Conservation (phyloP, 768 basidiomycete genomes). For the Naganishia kalamii region DNA sequence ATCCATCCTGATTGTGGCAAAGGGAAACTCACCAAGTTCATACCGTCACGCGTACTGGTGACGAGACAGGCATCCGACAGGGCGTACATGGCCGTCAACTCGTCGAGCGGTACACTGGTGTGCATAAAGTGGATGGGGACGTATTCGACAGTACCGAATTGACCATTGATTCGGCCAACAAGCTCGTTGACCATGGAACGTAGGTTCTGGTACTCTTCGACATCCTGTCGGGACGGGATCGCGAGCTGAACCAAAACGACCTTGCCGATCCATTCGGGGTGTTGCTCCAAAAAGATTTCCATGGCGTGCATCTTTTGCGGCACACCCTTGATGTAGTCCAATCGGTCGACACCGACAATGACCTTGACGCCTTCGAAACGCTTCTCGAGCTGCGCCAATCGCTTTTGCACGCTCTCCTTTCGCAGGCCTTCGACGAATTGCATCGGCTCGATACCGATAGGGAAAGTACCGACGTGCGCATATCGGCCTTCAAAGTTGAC, state of each 20-base stretch:
- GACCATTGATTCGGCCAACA: constrained; percentile 95
- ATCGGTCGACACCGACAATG: constrained; percentile 94
- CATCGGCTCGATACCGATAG: constrained; percentile 92
- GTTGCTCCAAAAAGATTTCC: constrained; percentile 91
- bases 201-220: constrained; percentile 98
- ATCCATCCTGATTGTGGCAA: not conserved
- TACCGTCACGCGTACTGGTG: constrained; percentile 90
- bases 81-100: constrained; percentile 94
- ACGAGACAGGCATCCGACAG: constrained; percentile 94
- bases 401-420: constrained; percentile 70
- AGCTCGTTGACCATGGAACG: constrained; percentile 94
- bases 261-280: constrained; percentile 99
- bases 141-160: constrained; percentile 97
- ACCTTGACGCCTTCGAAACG: constrained; percentile 92
- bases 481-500: constrained; percentile 92
- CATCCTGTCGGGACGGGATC: constrained; percentile 94
- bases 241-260: constrained; percentile 95
- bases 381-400: constrained; percentile 73
- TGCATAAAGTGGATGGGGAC: constrained; percentile 99
- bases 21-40: constrained; percentile 67
- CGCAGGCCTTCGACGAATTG: constrained; percentile 83
- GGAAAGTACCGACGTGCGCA: constrained; percentile 96
- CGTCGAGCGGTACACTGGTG: constrained; percentile 84
- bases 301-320: constrained; percentile 96
- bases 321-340: constrained; percentile 99